Evolutionary conservation across 1,139 yeast genomes (phyloP).

Genomic region (Pichia sp.): DNA sequence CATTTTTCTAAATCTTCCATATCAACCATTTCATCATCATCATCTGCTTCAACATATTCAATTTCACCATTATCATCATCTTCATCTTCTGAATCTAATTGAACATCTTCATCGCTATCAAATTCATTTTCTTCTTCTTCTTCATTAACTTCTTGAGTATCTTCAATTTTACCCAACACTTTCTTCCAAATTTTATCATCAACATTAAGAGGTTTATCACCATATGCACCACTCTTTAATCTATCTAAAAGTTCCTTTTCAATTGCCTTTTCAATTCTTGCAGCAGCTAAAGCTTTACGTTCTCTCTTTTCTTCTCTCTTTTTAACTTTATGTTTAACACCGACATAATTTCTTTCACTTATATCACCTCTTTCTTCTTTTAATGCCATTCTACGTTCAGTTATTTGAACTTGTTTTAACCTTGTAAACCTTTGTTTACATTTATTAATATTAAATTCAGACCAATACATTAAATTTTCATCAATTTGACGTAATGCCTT

Average conservation of each 20-base stretch:
- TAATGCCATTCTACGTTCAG: constrained; percentile 90
- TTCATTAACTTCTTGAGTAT: constrained; percentile 53
- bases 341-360: constrained; percentile 79
- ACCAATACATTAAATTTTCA: constrained; percentile 85
- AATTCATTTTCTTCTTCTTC: constrained; percentile 42
- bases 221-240: constrained; percentile 95
- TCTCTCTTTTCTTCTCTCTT: constrained; percentile 92
- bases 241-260: constrained; percentile 92
- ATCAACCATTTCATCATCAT: constrained; percentile 77
- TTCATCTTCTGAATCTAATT: constrained; percentile 34
- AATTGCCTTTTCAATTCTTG: constrained; percentile 91
- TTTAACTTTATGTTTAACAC: constrained; percentile 87
- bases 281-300: constrained; percentile 93
- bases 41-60: constrained; percentile 82
- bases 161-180: constrained; percentile 72
- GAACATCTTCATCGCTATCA: constrained; percentile 34
- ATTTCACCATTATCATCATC: constrained; percentile 73
- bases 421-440: constrained; percentile 94
- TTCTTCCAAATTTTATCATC: constrained; percentile 95
- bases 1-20: constrained; percentile 87
- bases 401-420: constrained; percentile 89
- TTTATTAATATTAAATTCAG: constrained; percentile 80
- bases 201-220: constrained; percentile 93
- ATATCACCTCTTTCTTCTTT: constrained; percentile 49
- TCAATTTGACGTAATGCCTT: constrained; percentile 86